Evolutionary conservation across 257 asterid species (phyloP), one percentile per base, ranked within the genome.

Genomic region (Jaltomata sinuosa): DNA sequence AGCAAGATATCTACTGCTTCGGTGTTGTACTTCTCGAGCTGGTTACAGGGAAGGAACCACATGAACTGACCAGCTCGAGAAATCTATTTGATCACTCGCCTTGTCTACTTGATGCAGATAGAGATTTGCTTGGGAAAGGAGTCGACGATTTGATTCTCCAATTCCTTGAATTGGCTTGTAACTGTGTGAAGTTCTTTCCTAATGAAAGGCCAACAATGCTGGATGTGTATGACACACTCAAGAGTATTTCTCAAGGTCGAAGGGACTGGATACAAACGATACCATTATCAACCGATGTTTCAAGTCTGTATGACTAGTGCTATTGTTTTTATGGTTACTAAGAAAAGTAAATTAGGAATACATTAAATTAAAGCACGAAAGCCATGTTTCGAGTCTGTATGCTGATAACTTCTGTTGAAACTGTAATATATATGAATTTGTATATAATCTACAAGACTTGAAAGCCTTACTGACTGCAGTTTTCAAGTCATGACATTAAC

Each of bases 1-100:
- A 74, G 81, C 65, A 71, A 40, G 87, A 87, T 27, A 87, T 84
- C 0, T 67, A 62, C 55, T 25, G 62, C 36, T 85, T 85, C 15
- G 90, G 90, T 2, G 45, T 65, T 31, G 59, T 88, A 81, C 82
- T 88, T 59, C 27, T 88, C 8, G 89, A 88, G 84, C 72, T 84
- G 34, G 64, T 86, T 22, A 82, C 82, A 0, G 52, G 89, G 15
- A 80, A 38, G 47, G 79, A 79, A 42, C 61, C 81, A 7, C 74
- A 31, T 11, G 81, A 71, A 40, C 15, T 86, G 21, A 14, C 38
- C 9, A 79, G 53, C 34, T 71, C 81, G 1, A 55, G 53, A 1
- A 62, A 76, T 64, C 42, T 79, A 34, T 27, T 47, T 38, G 77
- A 61, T 52, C 72, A 85, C 54, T 80, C 59, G 83, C 67, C 57